A percentile compares a stretch with the other conserved stretches of the same genome.
Evolutionary conservation across 139 green algal genomes (phyloP).

Genomic region (Chlamydomonas incerta): DNA sequence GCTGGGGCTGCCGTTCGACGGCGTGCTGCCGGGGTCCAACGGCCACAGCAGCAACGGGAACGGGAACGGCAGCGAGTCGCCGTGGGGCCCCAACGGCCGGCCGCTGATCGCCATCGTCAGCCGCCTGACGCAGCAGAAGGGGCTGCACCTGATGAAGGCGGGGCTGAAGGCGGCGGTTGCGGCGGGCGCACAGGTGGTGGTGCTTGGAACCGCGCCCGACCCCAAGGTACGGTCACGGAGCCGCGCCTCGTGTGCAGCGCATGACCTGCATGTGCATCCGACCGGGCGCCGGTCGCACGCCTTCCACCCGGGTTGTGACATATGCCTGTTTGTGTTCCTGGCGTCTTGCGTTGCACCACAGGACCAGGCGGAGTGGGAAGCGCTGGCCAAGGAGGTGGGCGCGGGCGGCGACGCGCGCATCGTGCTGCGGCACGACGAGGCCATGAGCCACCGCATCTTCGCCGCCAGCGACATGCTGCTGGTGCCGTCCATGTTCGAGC

Average conservation of each 20-base stretch:
- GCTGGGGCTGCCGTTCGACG: constrained; percentile 53
- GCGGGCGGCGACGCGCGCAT: constrained; percentile 59
- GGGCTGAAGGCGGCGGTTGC: constrained; percentile 50
- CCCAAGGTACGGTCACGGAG: constrained; percentile 62
- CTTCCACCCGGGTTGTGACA: too few relatives aligned
- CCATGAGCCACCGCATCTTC: constrained; percentile 82
- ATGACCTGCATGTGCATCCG: too few relatives aligned
- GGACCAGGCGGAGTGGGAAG: constrained; percentile 32
- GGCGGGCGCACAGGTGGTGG: constrained; percentile 51
- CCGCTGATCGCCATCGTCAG: constrained; percentile 89
- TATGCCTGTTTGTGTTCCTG: too few relatives aligned
- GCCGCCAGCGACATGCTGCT: constrained; percentile 86
- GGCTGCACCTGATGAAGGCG: constrained; percentile 90
- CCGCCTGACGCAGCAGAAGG: constrained; percentile 92
- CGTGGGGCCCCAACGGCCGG: constrained; percentile 46
- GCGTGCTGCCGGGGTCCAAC: not conserved
- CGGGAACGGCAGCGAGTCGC: not conserved
- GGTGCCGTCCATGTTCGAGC: constrained; percentile 93
- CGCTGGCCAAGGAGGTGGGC: constrained; percentile 40
- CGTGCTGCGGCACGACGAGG: constrained; percentile 79
- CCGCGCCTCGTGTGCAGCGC: too few relatives aligned
- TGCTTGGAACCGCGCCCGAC: constrained; percentile 54
- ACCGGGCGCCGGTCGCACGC: too few relatives aligned
- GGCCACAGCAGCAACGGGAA: not conserved
- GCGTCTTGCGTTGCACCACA: not conserved